Percentiles rank a stretch among this genome's conserved stretches.
phyloP scores from a whole-genome alignment of 108 stramenopile species.

The Aureococcus anophagefferens region DNA sequence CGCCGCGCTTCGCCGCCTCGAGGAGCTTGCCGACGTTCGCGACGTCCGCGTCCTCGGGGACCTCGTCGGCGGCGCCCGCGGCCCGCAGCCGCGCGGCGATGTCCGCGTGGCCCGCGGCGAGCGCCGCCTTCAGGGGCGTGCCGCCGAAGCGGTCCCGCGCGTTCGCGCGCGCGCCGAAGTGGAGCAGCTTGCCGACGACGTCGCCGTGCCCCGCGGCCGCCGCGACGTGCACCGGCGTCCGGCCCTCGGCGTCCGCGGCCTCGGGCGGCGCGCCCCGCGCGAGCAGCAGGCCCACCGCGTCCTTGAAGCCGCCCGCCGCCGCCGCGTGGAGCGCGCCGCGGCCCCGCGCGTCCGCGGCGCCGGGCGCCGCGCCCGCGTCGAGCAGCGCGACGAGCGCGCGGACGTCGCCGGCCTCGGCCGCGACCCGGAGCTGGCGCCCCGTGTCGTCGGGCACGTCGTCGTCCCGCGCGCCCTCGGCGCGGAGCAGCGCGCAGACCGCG shows the following conservation, averaged over 20 bases:
- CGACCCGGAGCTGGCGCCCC: no score
- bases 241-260: slow-evolving; percentile 70
- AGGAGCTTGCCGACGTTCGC: not conserved
- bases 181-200: slow-evolving; percentile 49
- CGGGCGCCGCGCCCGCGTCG: no score
- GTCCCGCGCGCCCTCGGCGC: not conserved
- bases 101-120: not conserved
- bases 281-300: no score
- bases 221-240: slow-evolving; percentile 78
- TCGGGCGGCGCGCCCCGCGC: no score
- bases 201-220: slow-evolving; percentile 61
- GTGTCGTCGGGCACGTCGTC: not conserved
- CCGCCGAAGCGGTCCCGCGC: slow-evolving; percentile 71
- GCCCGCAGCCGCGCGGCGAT: not conserved
- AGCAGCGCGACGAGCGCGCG: no score
- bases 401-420: no score
- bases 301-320: no score
- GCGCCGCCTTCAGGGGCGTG: slow-evolving; percentile 60
- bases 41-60: not conserved
- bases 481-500: not conserved
- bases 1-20: not conserved
- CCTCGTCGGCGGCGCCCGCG: not conserved
- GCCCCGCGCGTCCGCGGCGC: no score
- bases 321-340: no score
- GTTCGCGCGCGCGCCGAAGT: slow-evolving; percentile 62